Conservation (phyloP, 2,329 filamentous ascomycete genomes). For the Penicillium sp. region DNA sequence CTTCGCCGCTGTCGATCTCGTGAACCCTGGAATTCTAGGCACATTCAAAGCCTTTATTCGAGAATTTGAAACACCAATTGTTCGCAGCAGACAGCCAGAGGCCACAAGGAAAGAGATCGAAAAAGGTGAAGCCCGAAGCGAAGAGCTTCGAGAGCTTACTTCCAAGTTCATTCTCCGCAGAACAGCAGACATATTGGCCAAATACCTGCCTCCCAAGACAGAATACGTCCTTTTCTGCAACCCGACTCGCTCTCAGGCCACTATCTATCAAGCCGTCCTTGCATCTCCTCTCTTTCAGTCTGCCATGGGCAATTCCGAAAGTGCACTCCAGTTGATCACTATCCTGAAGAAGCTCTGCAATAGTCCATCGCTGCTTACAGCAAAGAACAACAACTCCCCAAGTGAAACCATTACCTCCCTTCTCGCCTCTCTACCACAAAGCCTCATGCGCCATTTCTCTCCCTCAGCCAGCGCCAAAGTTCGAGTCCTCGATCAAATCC, state of each 20-base stretch:
- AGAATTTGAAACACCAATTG: constrained; percentile 64
- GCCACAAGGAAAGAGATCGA: constrained; percentile 62
- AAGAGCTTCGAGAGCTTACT: constrained; percentile 61
- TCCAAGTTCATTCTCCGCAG: constrained; percentile 65
- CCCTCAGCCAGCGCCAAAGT: constrained; percentile 65
- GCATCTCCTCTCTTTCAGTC: constrained; percentile 62
- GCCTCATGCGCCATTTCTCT: constrained; percentile 54
- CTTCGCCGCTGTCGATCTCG: constrained; percentile 66
- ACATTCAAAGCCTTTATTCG: constrained; percentile 63
- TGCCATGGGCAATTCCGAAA: constrained; percentile 62
- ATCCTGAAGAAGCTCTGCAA: constrained; percentile 74
- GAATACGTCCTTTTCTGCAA: constrained; percentile 67
- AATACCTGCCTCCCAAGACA: constrained; percentile 66
- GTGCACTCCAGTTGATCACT: constrained; percentile 67
- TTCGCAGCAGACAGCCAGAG: constrained; percentile 63
- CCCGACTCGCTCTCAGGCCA: constrained; percentile 60
- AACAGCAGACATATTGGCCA: constrained; percentile 64
- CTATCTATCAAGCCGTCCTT: constrained; percentile 64
- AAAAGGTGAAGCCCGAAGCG: constrained; percentile 61
- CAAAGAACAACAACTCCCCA: constrained; percentile 48
- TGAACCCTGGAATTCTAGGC: constrained; percentile 65
- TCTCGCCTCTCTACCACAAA: constrained; percentile 55
- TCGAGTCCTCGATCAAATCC: constrained; percentile 63
- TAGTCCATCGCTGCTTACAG: constrained; percentile 62
- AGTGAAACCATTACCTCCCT: constrained; percentile 50